These are phyloP conservation scores for Hippophae rhamnoides DNA, from an alignment of 306 rosid species.

Conservation along the genomic window DNA sequence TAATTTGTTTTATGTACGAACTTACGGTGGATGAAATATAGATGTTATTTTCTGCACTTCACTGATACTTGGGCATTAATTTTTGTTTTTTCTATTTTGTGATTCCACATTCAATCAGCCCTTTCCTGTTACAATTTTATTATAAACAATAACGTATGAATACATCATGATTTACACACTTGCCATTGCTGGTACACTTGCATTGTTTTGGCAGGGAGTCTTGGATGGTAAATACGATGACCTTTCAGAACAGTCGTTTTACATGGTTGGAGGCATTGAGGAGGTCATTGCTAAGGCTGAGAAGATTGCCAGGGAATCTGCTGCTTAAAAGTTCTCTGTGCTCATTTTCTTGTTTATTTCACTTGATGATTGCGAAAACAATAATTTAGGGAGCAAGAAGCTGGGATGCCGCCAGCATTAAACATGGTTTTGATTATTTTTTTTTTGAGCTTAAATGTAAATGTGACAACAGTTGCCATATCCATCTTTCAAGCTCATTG, in stretches of 20 bases:
- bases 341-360: conserved; percentile 13
- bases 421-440: conserved; percentile 49
- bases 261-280: conserved; percentile 98
- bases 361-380: conserved; percentile 50
- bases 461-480: conserved; percentile 36
- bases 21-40: too few species aligned
- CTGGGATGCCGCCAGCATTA: conserved; percentile 48
- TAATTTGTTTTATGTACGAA: too few species aligned
- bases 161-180: too few species aligned
- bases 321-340: conserved; percentile 20
- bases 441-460: conserved; percentile 18
- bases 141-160: too few species aligned
- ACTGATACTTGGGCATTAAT: too few species aligned
- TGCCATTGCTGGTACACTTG: too few species aligned
- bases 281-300: conserved; percentile 95
- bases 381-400: conserved; percentile 50
- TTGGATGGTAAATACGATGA: conserved; percentile 95
- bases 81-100: too few species aligned
- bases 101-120: too few species aligned
- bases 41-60: too few species aligned
- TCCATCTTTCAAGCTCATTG: conserved; percentile 29
- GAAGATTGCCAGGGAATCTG: conserved; percentile 89
- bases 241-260: conserved; percentile 82
- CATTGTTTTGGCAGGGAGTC: conserved; percentile 50
- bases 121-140: too few species aligned